phyloP scores from a whole-genome alignment of 306 rosid species.

The apple (Malus domestica) region DNA sequence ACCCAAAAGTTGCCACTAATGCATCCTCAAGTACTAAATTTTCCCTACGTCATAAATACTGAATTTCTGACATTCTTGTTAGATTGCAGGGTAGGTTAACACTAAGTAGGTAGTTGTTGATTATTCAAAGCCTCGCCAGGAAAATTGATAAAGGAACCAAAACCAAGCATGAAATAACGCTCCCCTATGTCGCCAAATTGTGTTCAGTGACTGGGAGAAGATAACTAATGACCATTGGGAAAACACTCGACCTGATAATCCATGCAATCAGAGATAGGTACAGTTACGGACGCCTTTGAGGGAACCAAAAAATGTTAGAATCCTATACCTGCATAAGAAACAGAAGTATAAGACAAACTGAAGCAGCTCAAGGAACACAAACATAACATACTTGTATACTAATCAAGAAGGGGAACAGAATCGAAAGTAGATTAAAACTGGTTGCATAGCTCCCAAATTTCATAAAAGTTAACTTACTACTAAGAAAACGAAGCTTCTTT shows the following conservation, averaged over 20 bases:
- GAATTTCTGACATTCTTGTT: slow-evolving; percentile 31
- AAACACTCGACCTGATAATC: slow-evolving; percentile 29
- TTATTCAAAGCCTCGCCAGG: slow-evolving; percentile 30
- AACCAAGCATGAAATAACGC: slow-evolving; percentile 19
- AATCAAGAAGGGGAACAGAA: background rate
- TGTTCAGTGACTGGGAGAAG: slow-evolving; percentile 14
- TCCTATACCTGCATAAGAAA: slow-evolving; percentile 40
- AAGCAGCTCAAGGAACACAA: background rate
- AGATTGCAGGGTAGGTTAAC: slow-evolving; percentile 33
- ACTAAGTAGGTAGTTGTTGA: slow-evolving; percentile 22
- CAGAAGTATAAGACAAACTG: background rate
- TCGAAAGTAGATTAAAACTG: background rate
- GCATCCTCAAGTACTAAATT: background rate
- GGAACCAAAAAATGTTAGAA: slow-evolving; percentile 30
- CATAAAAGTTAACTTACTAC: slow-evolving; percentile 35
- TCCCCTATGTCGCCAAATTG: slow-evolving; percentile 19
- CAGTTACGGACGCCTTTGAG: slow-evolving; percentile 19
- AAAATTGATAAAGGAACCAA: slow-evolving; percentile 1
- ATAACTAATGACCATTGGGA: slow-evolving; percentile 7
- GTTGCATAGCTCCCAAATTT: background rate
- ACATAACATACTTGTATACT: background rate
- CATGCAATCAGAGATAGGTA: slow-evolving; percentile 23
- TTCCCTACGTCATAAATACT: slow-evolving; percentile 28
- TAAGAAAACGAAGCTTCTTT: slow-evolving; percentile 15
- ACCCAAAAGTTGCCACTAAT: background rate